phyloP scores from a whole-genome alignment of 345 rosid species.

The Noccaea bulbosa region DNA sequence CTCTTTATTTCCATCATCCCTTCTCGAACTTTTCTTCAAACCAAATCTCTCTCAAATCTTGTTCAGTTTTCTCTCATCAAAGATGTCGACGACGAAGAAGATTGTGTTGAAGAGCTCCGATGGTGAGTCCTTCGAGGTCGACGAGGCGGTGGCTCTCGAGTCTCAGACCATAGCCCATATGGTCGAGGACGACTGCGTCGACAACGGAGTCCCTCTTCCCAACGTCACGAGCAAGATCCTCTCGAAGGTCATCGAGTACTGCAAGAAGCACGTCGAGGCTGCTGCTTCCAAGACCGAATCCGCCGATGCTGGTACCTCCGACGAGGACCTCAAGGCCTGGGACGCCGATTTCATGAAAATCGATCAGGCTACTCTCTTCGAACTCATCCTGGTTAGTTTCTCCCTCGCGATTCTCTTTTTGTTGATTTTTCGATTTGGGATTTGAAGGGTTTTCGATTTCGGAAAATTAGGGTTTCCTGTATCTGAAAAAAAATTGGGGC shows the following conservation, averaged over 20 bases:
- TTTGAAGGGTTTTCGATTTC: conserved; percentile 29
- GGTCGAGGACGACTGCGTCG: conserved; percentile 74
- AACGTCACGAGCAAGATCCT: conserved; percentile 79
- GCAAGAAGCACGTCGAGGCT: conserved; percentile 70
- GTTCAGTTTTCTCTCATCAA: background rate
- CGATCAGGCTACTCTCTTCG: conserved; percentile 73
- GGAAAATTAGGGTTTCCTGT: conserved; percentile 27
- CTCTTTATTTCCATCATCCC: background rate
- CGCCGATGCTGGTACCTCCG: conserved; percentile 42
- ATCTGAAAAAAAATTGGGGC: background rate
- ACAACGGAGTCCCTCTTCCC: conserved; percentile 63
- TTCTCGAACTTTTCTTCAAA: background rate
- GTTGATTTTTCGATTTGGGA: background rate
- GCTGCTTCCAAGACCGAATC: conserved; percentile 41
- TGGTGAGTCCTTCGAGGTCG: conserved; percentile 70
- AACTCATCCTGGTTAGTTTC: conserved; percentile 61
- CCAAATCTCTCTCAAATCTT: too few relatives aligned
- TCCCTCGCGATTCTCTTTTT: background rate
- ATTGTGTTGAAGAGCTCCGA: conserved; percentile 64
- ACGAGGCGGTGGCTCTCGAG: conserved; percentile 63
- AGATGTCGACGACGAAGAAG: conserved; percentile 53
- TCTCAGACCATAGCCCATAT: conserved; percentile 67
- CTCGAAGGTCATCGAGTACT: conserved; percentile 77
- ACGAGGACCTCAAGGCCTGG: conserved; percentile 65
- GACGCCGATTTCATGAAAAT: conserved; percentile 73